phyloP scores from a whole-genome alignment of 2,329 filamentous ascomycete genomes.

The Talaromyces funiculosus region DNA sequence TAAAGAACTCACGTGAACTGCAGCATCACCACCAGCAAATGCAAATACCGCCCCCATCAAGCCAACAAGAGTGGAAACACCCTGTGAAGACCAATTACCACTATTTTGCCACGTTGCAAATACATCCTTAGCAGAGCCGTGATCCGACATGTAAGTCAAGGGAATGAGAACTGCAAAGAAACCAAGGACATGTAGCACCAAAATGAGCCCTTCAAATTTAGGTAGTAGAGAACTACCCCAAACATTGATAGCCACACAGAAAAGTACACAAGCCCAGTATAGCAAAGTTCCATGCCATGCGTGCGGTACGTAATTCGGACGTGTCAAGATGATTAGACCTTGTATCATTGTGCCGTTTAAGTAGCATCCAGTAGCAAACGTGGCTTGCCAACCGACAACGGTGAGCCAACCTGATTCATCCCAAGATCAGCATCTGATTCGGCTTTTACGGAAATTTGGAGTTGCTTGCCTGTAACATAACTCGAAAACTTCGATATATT shows the following conservation, averaged over 20 bases:
- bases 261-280: constrained; percentile 43
- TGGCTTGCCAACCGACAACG: constrained; percentile 27
- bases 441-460: no score
- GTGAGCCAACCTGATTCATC: constrained; percentile 10
- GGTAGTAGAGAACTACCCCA: constrained; percentile 11
- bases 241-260: constrained; percentile 48
- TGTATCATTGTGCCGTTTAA: constrained; percentile 31
- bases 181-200: constrained; percentile 8
- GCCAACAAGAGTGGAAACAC: constrained; percentile 24
- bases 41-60: constrained; percentile 19
- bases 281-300: constrained; percentile 43
- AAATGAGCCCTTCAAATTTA: constrained; percentile 11
- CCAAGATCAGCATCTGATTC: background rate
- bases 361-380: constrained; percentile 24
- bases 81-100: constrained; percentile 20
- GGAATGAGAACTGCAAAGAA: constrained; percentile 13
- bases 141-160: constrained; percentile 9
- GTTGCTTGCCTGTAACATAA: constrained; percentile 10
- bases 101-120: constrained; percentile 21
- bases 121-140: constrained; percentile 17
- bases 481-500: constrained; percentile 10
- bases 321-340: constrained; percentile 14
- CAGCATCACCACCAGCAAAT: constrained; percentile 22
- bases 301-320: constrained; percentile 23
- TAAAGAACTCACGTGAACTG: constrained; percentile 21